Conservation (phyloP, 768 basidiomycete genomes). For the Naganishia antarctica region DNA sequence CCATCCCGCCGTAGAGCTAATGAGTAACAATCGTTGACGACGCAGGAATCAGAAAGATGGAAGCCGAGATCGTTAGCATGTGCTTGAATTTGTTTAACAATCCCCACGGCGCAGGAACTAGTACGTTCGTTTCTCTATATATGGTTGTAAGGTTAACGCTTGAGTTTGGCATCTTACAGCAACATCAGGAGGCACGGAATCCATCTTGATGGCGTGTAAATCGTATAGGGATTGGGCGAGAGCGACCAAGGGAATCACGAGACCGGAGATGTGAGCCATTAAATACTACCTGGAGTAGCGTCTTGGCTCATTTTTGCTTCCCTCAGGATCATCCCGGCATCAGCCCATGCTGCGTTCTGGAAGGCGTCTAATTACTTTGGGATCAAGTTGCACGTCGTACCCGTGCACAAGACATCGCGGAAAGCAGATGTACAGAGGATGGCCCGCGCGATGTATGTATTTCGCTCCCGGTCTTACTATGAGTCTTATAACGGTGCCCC, state of each 20-base stretch:
- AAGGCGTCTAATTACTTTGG: conserved; percentile 83
- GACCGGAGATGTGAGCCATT: conserved; percentile 74
- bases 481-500: not conserved
- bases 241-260: conserved; percentile 74
- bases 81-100: conserved; percentile 77
- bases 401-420: conserved; percentile 70
- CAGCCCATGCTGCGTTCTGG: conserved; percentile 91
- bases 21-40: not conserved
- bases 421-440: conserved; percentile 72
- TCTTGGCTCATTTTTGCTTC: not conserved
- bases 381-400: conserved; percentile 82
- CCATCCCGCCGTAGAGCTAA: not conserved
- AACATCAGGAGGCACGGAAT: conserved; percentile 93
- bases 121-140: conserved; percentile 30
- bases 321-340: conserved; percentile 69
- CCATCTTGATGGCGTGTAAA: conserved; percentile 91
- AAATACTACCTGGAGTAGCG: not conserved
- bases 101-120: conserved; percentile 78
- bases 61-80: conserved; percentile 88
- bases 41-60: conserved; percentile 82
- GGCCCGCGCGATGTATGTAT: conserved; percentile 77
- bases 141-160: not conserved
- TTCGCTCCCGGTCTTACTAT: not conserved
- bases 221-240: conserved; percentile 89
- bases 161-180: conserved; percentile 48